Percentiles rank a stretch among this genome's conserved stretches.
Evolutionary conservation across 805 yeast species (phyloP).

Genomic region (Ogataea polymorpha): DNA sequence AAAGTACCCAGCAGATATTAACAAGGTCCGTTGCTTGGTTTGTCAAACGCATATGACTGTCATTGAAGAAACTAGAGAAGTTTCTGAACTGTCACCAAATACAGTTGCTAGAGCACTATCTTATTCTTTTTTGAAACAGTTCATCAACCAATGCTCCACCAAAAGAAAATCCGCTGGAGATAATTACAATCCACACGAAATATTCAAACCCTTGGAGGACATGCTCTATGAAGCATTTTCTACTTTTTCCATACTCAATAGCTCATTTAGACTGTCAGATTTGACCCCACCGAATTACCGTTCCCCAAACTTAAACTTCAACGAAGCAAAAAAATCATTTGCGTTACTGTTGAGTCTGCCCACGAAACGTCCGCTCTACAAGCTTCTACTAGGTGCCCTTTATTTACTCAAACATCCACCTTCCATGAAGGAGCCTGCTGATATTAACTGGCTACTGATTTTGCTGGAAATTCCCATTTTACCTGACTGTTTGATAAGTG

Average conservation of each 20-base stretch:
- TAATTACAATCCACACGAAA: slow-evolving; percentile 13
- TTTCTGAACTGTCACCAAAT: background rate
- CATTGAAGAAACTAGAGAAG: background rate
- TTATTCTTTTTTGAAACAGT: slow-evolving; percentile 31
- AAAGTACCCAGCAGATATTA: slow-evolving; percentile 35
- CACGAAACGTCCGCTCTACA: slow-evolving; percentile 56
- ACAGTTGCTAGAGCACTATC: slow-evolving; percentile 23
- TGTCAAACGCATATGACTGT: slow-evolving; percentile 45
- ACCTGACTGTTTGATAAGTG: slow-evolving; percentile 41
- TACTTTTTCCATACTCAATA: slow-evolving; percentile 45
- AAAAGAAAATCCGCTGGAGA: slow-evolving; percentile 1
- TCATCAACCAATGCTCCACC: slow-evolving; percentile 35
- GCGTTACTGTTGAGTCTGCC: slow-evolving; percentile 48
- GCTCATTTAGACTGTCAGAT: slow-evolving; percentile 46
- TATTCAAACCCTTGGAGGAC: slow-evolving; percentile 49
- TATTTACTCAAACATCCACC: slow-evolving; percentile 52
- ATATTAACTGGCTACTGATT: slow-evolving; percentile 59
- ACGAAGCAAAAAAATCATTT: slow-evolving; percentile 47
- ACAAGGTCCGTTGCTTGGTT: slow-evolving; percentile 54
- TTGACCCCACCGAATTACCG: slow-evolving; percentile 26
- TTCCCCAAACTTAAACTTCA: slow-evolving; percentile 50
- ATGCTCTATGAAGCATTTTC: slow-evolving; percentile 47
- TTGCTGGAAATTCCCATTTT: slow-evolving; percentile 68
- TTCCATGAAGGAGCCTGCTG: slow-evolving; percentile 37
- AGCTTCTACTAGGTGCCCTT: slow-evolving; percentile 50